A percentile compares a stretch with the other conserved stretches of the same genome.
These are phyloP conservation scores for Moniliella sp. DNA, from an alignment of 1,284 basidiomycete genomes.

Conservation along the genomic window DNA sequence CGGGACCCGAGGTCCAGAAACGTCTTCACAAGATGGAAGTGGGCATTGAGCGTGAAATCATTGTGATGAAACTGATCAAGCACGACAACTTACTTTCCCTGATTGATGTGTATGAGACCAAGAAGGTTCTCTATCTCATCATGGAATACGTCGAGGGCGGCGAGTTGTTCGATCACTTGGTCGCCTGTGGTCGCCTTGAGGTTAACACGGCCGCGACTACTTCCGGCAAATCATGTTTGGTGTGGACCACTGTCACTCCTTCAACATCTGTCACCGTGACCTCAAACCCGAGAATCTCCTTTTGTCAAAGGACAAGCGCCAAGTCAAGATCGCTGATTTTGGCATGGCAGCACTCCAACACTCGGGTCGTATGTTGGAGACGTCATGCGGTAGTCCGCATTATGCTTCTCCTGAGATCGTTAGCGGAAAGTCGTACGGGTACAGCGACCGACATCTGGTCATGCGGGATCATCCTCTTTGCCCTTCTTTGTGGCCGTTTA, in stretches of 20 bases:
- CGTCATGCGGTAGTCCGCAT: slow-evolving; percentile 87
- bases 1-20: too few species aligned
- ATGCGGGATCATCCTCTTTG: slow-evolving; percentile 85
- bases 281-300: slow-evolving; percentile 73
- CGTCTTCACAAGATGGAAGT: too few species aligned
- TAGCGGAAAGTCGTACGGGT: slow-evolving; percentile 59
- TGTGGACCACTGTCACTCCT: slow-evolving; percentile 82
- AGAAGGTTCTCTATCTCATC: slow-evolving; percentile 62
- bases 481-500: slow-evolving; percentile 65
- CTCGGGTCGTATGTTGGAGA: slow-evolving; percentile 56
- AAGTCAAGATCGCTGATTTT: slow-evolving; percentile 76
- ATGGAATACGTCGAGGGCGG: slow-evolving; percentile 94
- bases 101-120: slow-evolving; percentile 94
- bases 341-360: slow-evolving; percentile 82
- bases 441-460: slow-evolving; percentile 87
- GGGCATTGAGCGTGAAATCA: too few species aligned
- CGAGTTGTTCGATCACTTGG: slow-evolving; percentile 86
- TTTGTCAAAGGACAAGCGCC: slow-evolving; percentile 19
- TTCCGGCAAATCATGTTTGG: slow-evolving; percentile 91
- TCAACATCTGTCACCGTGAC: slow-evolving; percentile 92
- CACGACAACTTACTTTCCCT: too few species aligned
- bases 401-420: slow-evolving; percentile 97
- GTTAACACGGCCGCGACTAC: slow-evolving; percentile 66
- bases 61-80: too few species aligned
- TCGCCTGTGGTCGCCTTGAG: slow-evolving; percentile 57